Base-by-base conservation (phyloP, 345 rosid genomes). In the Eucalyptus globulus region DNA sequence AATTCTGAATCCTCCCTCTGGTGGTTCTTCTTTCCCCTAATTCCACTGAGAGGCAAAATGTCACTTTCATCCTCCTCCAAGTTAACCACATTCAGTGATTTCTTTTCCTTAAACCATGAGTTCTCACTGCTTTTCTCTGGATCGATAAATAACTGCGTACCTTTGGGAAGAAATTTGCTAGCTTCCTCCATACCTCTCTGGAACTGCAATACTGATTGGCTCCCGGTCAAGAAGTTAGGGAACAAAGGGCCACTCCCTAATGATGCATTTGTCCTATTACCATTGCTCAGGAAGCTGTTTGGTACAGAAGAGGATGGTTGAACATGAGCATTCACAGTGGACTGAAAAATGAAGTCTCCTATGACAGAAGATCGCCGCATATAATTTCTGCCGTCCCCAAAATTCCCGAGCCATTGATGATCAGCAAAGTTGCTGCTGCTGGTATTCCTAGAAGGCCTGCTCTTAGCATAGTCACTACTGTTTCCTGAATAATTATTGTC, bases 181-280 rank as follows among this genome's bases (percentile, higher is more conserved):
- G 98, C 98, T 93, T 97, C 99, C 90, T 96, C 97, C 11, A 93
- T 67, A 13, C 98, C 98, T 90, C 91, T 95, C 87, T 89, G 93
- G 83, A 95, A 97, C 90, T 94, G 98, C 92, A 94, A 90, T n/a
- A 90, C 72, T 37, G 92, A 92, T 24, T 94, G 92, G 17, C 69
- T 87, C 56, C 91, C 91, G 60, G 89, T 91, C 24, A 91, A 93
- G 91, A 90, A 89, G 87, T 92, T 89, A 21, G 90, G 91, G 91
- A 86, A 89, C 89, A 86, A 80, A 87, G 90, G 69, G 37, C 62
- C 86, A 87, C 62, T 86, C 86, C 49, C 80, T 89, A 85, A 54
- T 69, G 89, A 86, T 29, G 87, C 62, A 44, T 65, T 53, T 15
- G 34, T 51, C 90, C 89, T 91, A 88, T 91, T 92, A 72, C 91